phyloP scores from a whole-genome alignment of 352 stramenopile species.

The Blastocystis sp. region DNA sequence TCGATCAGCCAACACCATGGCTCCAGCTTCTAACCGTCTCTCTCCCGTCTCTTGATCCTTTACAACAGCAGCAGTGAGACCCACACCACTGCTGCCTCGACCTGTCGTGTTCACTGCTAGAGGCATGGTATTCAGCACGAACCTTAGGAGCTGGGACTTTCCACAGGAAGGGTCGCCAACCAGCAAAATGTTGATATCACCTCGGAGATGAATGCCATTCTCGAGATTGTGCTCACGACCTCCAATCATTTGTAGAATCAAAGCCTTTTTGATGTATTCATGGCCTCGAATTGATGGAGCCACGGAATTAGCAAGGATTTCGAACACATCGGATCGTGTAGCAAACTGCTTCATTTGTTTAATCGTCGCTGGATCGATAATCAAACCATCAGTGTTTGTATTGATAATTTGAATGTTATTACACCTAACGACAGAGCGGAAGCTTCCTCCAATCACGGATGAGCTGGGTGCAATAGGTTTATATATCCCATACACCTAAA shows the following conservation, averaged over 20 bases:
- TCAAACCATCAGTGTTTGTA: slow-evolving; percentile 86
- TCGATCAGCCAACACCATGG: slow-evolving; percentile 97
- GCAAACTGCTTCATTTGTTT: slow-evolving; percentile 87
- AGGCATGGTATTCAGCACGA: slow-evolving; percentile 89
- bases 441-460: slow-evolving; percentile 80
- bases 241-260: slow-evolving; percentile 82
- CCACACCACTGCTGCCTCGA: slow-evolving; percentile 85
- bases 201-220: slow-evolving; percentile 97
- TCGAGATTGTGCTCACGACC: slow-evolving; percentile 91
- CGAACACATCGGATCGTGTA: slow-evolving; percentile 77
- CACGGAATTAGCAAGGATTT: slow-evolving; percentile 88
- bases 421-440: slow-evolving; percentile 90
- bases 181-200: slow-evolving; percentile 96
- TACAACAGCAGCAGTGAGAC: slow-evolving; percentile 96
- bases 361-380: slow-evolving; percentile 85
- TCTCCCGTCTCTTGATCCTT: slow-evolving; percentile 89
- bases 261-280: slow-evolving; percentile 91
- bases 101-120: slow-evolving; percentile 85
- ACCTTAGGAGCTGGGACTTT: slow-evolving; percentile 95
- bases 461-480: slow-evolving; percentile 69
- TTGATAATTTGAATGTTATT: slow-evolving; percentile 92
- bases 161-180: slow-evolving; percentile 97
- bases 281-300: slow-evolving; percentile 97
- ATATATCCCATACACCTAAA: slow-evolving; percentile 74
- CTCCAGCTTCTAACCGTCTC: slow-evolving; percentile 90